Percentiles rank a stretch among this genome's conserved stretches.
These are phyloP conservation scores for Penicillium hesseltinei DNA, from an alignment of 2,329 filamentous ascomycete genomes.

Conservation along the genomic window DNA sequence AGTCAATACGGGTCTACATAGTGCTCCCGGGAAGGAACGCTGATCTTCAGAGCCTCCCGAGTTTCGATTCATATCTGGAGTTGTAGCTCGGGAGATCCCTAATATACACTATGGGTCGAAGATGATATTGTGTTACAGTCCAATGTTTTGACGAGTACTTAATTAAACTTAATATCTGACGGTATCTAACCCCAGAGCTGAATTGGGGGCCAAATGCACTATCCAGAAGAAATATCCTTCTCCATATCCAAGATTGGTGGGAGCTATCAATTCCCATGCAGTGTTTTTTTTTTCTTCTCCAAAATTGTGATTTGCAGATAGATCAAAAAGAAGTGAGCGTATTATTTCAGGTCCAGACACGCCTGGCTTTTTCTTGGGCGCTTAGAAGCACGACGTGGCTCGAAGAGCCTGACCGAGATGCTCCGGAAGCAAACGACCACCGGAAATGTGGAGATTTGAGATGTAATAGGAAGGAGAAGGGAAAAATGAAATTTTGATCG, in stretches of 20 bases:
- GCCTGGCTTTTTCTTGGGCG: conserved; percentile 1
- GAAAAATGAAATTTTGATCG: background rate
- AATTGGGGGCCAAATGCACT: background rate
- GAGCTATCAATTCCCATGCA: background rate
- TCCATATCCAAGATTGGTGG: background rate
- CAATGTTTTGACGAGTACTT: background rate
- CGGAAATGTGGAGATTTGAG: background rate
- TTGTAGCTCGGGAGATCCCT: background rate
- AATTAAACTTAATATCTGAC: background rate
- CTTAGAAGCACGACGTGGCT: conserved; percentile 4
- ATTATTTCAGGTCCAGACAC: background rate
- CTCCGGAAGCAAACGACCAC: background rate
- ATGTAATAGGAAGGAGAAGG: background rate
- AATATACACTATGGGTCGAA: background rate
- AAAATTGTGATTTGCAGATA: background rate
- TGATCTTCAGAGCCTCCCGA: background rate
- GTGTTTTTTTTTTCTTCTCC: background rate
- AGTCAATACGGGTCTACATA: background rate
- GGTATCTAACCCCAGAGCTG: background rate
- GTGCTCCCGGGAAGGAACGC: background rate
- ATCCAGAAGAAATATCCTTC: too few species aligned
- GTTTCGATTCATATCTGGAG: background rate
- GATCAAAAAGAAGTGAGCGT: background rate
- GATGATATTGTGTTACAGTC: background rate
- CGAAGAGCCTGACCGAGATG: background rate